Conservation (phyloP, 225 moss, liverwort and hornwort species). For the Bryoerythrophyllum caledonicum region DNA sequence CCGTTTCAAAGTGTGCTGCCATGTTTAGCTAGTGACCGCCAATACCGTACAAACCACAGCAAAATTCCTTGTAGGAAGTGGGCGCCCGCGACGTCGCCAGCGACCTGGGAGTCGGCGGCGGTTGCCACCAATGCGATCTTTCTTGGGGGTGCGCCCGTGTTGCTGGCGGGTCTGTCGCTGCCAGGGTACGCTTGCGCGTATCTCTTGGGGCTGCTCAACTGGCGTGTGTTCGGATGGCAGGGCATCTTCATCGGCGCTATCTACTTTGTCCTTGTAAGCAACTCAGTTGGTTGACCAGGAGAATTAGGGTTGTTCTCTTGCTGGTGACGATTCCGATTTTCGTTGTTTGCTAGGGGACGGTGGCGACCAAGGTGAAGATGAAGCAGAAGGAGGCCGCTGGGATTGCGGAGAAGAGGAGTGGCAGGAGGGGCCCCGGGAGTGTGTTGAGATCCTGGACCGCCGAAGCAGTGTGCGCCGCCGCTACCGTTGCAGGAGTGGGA, state of each 20-base stretch:
- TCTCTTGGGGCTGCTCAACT: slow-evolving; percentile 74
- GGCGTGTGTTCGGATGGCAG: slow-evolving; percentile 86
- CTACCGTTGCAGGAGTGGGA: slow-evolving; percentile 58
- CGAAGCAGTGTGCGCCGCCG: slow-evolving; percentile 69
- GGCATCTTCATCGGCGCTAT: slow-evolving; percentile 61
- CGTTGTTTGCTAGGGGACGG: too few species aligned
- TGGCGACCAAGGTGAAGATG: slow-evolving; percentile 84
- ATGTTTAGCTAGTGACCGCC: too few species aligned
- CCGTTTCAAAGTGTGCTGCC: too few species aligned
- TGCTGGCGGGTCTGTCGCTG: slow-evolving; percentile 74
- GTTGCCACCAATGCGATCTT: slow-evolving; percentile 66
- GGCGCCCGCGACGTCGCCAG: slow-evolving; percentile 54
- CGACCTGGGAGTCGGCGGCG: slow-evolving; percentile 75
- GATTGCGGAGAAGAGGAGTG: slow-evolving; percentile 90
- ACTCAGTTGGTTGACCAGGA: too few species aligned
- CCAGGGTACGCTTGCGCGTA: slow-evolving; percentile 66
- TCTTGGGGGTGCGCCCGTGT: slow-evolving; percentile 64
- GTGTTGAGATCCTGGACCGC: slow-evolving; percentile 93
- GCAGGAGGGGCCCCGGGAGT: slow-evolving; percentile 87
- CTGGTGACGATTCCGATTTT: too few species aligned
- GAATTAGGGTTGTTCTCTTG: too few species aligned
- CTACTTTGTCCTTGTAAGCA: slow-evolving; percentile 74
- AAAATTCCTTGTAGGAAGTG: slow-evolving; percentile 59
- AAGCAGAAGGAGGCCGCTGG: slow-evolving; percentile 90
- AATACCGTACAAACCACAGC: too few species aligned